Base-by-base conservation (phyloP, 192 early-diverging fungal genomes). In the Umbelopsis isabellina region DNA sequence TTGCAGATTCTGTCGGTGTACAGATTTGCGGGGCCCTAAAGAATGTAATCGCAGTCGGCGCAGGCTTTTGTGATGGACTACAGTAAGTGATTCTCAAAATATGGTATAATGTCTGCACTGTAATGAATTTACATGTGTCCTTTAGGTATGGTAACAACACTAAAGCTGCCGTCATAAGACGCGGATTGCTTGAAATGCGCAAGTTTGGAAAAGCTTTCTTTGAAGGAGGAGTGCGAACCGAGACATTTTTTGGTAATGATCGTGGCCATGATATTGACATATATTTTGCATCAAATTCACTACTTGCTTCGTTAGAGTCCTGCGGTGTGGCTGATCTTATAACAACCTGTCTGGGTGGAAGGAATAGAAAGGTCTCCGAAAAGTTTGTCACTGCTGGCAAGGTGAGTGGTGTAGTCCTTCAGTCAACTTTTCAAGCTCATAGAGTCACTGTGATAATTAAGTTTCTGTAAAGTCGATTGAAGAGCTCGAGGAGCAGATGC, bases 1-100 rank as follows among this genome's bases (percentile, higher is more conserved):
- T 94, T 47, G 78, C 87, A 55, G 97, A 98, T 72, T 90, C 93
- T 11, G 84, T 89, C 61, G 96, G 95, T 48, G 93, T 97, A 20
- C 94, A 98, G 82, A 84, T 98, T 25, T 98, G 95, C 79, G 97
- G 97, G 18, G 96, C 97, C 0, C 75, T 98, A n/a, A 98, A 98
- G 79, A 98, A 98, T 84, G 89, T 98, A 4, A 86, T 98, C 12
- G 97, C 97, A 4, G 87, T 98, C 46, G 97, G 91, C 13, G 96
- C 94, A n/a, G 97, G 97, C 44, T 84, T 97, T 47, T 89, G 94
- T 51, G 96, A 98, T 79, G 96, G 97, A 11, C 83, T 97, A 55
- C 91, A 93, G 77, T 82, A 78, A 70, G 52, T 35, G 2, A 49
- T 22, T 20, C 15, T 20, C 13, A n/a, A n/a, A 3, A 35, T 11